These are phyloP conservation scores for Epichloe sylvatica DNA, from an alignment of 2,329 filamentous ascomycete species.

Conservation along the genomic window DNA sequence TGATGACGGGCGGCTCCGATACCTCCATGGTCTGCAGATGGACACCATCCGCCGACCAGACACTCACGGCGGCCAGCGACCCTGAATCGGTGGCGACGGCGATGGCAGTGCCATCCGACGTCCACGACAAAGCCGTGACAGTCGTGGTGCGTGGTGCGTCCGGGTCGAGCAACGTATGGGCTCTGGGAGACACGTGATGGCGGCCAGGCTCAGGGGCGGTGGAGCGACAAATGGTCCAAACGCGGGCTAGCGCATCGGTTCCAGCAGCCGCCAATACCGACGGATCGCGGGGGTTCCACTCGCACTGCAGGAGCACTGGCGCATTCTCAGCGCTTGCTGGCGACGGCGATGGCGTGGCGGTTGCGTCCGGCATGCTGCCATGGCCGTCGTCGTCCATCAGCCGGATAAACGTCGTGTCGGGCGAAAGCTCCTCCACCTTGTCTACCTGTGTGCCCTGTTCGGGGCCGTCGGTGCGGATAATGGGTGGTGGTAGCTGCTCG, in stretches of 20 bases:
- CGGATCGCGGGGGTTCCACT: conserved; percentile 53
- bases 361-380: conserved; percentile 17
- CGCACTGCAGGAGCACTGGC: conserved; percentile 52
- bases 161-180: conserved; percentile 35
- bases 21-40: conserved; percentile 40
- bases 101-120: conserved; percentile 39
- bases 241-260: conserved; percentile 55
- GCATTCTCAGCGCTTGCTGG: conserved; percentile 32
- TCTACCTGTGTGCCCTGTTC: conserved; percentile 52
- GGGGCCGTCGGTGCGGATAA: conserved; percentile 44
- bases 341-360: conserved; percentile 21
- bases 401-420: conserved; percentile 47
- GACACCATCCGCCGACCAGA: conserved; percentile 41
- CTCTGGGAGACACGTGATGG: conserved; percentile 27
- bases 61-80: conserved; percentile 36
- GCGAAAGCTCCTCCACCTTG: conserved; percentile 46
- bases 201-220: conserved; percentile 26
- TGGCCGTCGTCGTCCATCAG: conserved; percentile 30
- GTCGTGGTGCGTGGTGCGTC: conserved; percentile 37
- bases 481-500: conserved; percentile 38
- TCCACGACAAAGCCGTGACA: conserved; percentile 48
- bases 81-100: conserved; percentile 44
- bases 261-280: conserved; percentile 53
- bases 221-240: conserved; percentile 50
- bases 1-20: conserved; percentile 46